phyloP scores from a whole-genome alignment of 768 basidiomycete genomes.

The Paxillus rubicundulus region DNA sequence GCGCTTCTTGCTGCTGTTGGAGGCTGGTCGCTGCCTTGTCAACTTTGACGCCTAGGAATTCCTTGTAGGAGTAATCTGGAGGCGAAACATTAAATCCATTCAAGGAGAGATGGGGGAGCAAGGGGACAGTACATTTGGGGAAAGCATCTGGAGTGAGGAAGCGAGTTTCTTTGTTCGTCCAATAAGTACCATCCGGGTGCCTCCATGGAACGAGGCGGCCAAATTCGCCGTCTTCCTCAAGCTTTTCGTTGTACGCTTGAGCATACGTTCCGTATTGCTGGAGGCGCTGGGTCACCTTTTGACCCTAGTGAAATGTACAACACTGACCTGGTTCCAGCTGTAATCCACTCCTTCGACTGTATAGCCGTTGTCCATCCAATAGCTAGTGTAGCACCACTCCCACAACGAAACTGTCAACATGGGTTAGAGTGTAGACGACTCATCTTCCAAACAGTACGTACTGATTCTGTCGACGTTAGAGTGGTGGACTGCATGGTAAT shows the following conservation, averaged over 20 bases:
- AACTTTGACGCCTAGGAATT: slow-evolving; percentile 25
- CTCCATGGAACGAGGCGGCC: slow-evolving; percentile 20
- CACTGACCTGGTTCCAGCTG: slow-evolving; percentile 22
- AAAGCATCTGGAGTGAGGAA: slow-evolving; percentile 16
- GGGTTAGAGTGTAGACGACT: background rate
- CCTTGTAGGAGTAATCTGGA: slow-evolving; percentile 28
- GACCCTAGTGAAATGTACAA: background rate
- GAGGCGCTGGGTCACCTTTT: background rate
- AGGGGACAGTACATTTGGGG: slow-evolving; percentile 19
- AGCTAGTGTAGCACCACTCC: slow-evolving; percentile 29
- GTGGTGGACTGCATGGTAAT: slow-evolving; percentile 19
- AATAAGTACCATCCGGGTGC: slow-evolving; percentile 21
- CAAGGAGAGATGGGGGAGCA: background rate
- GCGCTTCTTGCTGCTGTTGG: slow-evolving; percentile 20
- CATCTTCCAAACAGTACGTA: slow-evolving; percentile 3
- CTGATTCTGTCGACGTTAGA: slow-evolving; percentile 24
- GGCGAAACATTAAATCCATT: background rate
- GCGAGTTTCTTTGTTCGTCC: slow-evolving; percentile 23
- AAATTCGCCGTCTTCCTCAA: too few species aligned
- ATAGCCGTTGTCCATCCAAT: slow-evolving; percentile 30
- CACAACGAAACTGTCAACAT: slow-evolving; percentile 22
- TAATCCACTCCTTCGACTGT: slow-evolving; percentile 5
- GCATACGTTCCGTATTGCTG: slow-evolving; percentile 22
- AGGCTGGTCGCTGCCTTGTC: slow-evolving; percentile 12
- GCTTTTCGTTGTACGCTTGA: slow-evolving; percentile 11